Evolutionary conservation across 169 alveolate species (phyloP), one percentile per base, ranked within the genome.

Genomic region (Plasmodium vivax): DNA sequence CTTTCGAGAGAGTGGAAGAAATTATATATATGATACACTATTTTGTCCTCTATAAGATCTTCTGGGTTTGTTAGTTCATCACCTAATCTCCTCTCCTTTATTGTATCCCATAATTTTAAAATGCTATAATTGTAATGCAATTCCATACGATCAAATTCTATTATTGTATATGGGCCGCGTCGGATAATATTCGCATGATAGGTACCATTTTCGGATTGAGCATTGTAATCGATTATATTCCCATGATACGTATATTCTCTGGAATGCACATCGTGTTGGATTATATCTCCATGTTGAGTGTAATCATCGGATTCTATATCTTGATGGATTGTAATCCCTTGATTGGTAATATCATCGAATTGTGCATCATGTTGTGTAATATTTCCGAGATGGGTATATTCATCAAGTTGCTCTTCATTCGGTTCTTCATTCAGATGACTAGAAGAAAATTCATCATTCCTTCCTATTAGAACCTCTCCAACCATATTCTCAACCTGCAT

Each of bases 31-130:
- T 30, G 30, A 75, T 41, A 75, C 3, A 41, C 83, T 30, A 30
- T 7, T 75, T 34, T 75, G 41, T 75, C 30, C 16, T 75, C 83
- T 75, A 75, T 34, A 75, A 27, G 43, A 75, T 34, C 83, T 6
- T 32, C 36, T 75, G 51, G 43, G 1, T 14, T 75, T 16, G 83
- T 41, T 30, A 34, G 30, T 34, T 75, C 12, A 14, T 14, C 51
- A 75, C 43, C 51, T 30, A 75, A 75, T 75, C 23, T 19, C 23
- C 83, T 41, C 4, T 75, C 54, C 34, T 75, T 34, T 34, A 75
- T 75, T 75, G 36, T 75, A 14, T 75, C 43, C 83, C 83, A 75
- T 41, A 75, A 75, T 30, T 75, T 41, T 10, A 41, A 27, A 75
- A 41, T 19, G 19, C 41, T 75, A 75, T 0, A 75, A 75, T 75